These are phyloP conservation scores for Neocucurbitaria cava DNA, from an alignment of 2,329 filamentous ascomycete genomes.

Conservation along the genomic window DNA sequence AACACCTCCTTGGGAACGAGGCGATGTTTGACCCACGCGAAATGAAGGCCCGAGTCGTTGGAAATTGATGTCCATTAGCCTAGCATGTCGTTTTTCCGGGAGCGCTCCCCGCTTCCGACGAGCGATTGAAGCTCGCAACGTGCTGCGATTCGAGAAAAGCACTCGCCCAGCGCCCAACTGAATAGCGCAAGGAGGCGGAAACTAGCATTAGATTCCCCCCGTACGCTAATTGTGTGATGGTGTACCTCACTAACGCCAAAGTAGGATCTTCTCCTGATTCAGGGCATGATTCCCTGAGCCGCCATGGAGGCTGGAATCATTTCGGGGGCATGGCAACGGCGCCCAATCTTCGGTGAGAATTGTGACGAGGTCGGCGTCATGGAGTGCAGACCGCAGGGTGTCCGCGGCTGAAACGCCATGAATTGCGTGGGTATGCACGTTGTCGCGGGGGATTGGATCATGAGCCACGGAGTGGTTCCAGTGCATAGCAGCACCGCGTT, in stretches of 20 bases:
- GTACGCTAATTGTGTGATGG: slow-evolving; percentile 29
- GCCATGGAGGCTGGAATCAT: slow-evolving; percentile 24
- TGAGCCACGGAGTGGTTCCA: slow-evolving; percentile 14
- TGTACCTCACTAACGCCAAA: slow-evolving; percentile 16
- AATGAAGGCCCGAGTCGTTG: slow-evolving; percentile 19
- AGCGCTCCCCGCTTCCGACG: slow-evolving; percentile 10
- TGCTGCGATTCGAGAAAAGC: slow-evolving; percentile 20
- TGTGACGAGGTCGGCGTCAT: slow-evolving; percentile 11
- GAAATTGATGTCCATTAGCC: slow-evolving; percentile 14
- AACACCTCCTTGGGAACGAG: slow-evolving; percentile 11
- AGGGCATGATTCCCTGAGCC: slow-evolving; percentile 9
- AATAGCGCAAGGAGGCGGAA: slow-evolving; percentile 27
- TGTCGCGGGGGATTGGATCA: slow-evolving; percentile 22
- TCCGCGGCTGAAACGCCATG: slow-evolving; percentile 28
- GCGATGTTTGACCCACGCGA: slow-evolving; percentile 17
- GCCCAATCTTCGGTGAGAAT: slow-evolving; percentile 31
- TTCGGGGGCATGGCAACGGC: slow-evolving; percentile 32
- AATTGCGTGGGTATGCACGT: slow-evolving; percentile 30
- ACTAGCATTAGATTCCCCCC: slow-evolving; percentile 33
- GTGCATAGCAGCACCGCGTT: slow-evolving; percentile 15
- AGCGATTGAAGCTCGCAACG: slow-evolving; percentile 18
- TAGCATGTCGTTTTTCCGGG: slow-evolving; percentile 13
- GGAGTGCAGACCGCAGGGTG: slow-evolving; percentile 1
- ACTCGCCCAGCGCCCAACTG: slow-evolving; percentile 21
- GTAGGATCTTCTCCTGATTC: slow-evolving; percentile 18